Evolutionary conservation across 2,329 filamentous ascomycete species (phyloP).

Genomic region (Cryphonectria japonica): DNA sequence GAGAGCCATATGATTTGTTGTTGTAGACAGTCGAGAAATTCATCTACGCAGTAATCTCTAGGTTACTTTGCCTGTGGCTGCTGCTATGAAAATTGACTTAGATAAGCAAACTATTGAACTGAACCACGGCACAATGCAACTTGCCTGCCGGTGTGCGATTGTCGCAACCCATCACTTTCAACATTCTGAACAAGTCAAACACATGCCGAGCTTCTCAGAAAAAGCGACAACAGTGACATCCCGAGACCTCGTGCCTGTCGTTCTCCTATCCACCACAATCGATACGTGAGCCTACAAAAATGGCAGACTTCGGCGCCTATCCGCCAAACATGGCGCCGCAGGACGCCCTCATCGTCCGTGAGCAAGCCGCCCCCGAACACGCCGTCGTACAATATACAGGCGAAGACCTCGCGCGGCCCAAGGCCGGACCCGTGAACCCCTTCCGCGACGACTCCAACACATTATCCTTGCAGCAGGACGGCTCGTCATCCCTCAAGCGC

Average conservation of each 20-base stretch:
- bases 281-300: conserved; percentile 38
- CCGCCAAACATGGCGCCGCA: conserved; percentile 69
- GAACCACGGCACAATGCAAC: neutral
- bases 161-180: conserved; percentile 2
- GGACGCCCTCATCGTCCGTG: conserved; percentile 64
- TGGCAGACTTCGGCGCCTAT: conserved; percentile 66
- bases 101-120: neutral
- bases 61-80: neutral
- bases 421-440: conserved; percentile 73
- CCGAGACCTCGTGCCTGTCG: too few relatives aligned
- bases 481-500: conserved; percentile 51
- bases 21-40: too few relatives aligned
- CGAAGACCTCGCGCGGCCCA: conserved; percentile 69
- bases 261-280: neutral
- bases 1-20: too few relatives aligned
- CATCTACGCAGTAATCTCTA: neutral
- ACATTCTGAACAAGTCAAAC: conserved; percentile 1
- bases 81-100: neutral
- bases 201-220: neutral
- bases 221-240: too few relatives aligned
- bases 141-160: conserved; percentile 10
- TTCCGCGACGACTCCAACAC: conserved; percentile 64
- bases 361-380: conserved; percentile 59
- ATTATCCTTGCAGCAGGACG: conserved; percentile 38
- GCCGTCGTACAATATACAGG: conserved; percentile 70